A percentile compares a stretch with the other conserved stretches of the same genome.
These are phyloP conservation scores for Torulaspora delbrueckii DNA, from an alignment of 805 yeast species.

Conservation along the genomic window DNA sequence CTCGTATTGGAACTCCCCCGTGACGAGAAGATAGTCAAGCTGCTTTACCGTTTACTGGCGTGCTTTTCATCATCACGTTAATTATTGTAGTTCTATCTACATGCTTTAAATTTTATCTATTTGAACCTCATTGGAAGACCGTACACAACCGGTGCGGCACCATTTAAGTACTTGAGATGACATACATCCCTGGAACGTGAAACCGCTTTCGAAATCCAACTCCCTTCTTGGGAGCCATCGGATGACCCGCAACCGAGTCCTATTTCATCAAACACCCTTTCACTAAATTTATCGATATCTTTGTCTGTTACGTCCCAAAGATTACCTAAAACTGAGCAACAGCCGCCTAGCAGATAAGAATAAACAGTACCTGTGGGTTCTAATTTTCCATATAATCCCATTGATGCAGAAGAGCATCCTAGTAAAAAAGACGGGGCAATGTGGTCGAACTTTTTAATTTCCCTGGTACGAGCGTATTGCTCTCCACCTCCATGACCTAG, in stretches of 20 bases:
- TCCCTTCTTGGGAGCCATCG: conserved; percentile 8
- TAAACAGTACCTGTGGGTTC: conserved; percentile 74
- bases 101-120: neutral
- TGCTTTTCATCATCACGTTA: conserved; percentile 3
- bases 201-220: conserved; percentile 53
- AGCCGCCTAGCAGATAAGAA: conserved; percentile 73
- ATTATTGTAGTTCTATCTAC: neutral
- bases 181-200: conserved; percentile 60
- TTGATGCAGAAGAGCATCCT: conserved; percentile 87
- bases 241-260: conserved; percentile 40
- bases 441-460: conserved; percentile 41
- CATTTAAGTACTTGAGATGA: conserved; percentile 69
- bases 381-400: conserved; percentile 52
- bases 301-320: conserved; percentile 97
- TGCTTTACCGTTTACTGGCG: conserved; percentile 13
- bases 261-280: conserved; percentile 57
- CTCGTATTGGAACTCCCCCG: conserved; percentile 10
- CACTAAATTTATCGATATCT: conserved; percentile 79
- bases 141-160: conserved; percentile 88
- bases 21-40: conserved; percentile 10
- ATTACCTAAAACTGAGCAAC: conserved; percentile 78
- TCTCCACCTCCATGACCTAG: conserved; percentile 98
- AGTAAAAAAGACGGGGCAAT: conserved; percentile 63
- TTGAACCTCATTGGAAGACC: conserved; percentile 59
- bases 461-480: conserved; percentile 58